Evolutionary conservation across 1,284 basidiomycete genomes (phyloP).

Genomic region (Leccinum ponderosum): DNA sequence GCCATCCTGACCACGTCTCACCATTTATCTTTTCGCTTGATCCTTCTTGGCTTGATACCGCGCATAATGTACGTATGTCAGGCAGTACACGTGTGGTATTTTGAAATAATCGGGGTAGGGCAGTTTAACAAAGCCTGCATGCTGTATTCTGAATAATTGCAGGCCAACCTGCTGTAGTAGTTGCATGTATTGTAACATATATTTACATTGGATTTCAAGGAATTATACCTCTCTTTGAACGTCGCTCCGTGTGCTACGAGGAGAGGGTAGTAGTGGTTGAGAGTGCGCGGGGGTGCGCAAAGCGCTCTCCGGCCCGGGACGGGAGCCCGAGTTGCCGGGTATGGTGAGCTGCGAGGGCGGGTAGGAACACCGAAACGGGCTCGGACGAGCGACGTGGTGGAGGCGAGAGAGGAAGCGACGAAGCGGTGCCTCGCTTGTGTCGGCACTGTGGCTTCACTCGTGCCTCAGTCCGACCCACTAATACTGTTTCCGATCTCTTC

Average conservation of each 20-base stretch:
- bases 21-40: neutral
- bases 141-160: neutral
- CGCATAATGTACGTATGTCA: neutral
- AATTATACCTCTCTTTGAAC: neutral
- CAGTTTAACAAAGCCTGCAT: neutral
- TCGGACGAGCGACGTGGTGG: no score
- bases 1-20: neutral
- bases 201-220: neutral
- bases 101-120: neutral
- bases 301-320: no score
- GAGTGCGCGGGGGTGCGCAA: no score
- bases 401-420: no score
- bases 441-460: no score
- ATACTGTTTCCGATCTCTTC: neutral
- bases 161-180: neutral
- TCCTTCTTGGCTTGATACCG: neutral
- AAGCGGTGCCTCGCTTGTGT: no score
- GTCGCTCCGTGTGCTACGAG: no score
- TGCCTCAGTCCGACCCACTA: no score
- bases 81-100: neutral
- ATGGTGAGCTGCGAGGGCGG: no score
- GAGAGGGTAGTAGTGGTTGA: no score
- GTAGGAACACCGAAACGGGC: no score
- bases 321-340: no score
- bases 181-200: neutral